A percentile compares a stretch with the other conserved stretches of the same genome.
Conservation (phyloP, 2,329 filamentous ascomycete genomes). For the Stagonosporopsis rhizophila region DNA sequence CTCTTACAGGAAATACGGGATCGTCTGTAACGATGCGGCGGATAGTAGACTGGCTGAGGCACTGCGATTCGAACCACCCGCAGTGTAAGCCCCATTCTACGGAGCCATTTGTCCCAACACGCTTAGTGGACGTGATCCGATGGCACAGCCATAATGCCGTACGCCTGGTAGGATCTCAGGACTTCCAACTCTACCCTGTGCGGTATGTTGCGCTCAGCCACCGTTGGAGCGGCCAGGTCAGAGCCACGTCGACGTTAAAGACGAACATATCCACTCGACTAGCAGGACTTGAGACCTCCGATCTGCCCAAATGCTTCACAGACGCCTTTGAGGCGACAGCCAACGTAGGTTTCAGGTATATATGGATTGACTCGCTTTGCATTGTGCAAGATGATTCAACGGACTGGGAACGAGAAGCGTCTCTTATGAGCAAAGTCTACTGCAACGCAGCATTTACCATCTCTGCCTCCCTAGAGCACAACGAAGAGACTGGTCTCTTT, state of each 20-base stretch:
- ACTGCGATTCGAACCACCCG: not conserved
- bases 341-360: not conserved
- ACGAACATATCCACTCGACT: not conserved
- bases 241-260: not conserved
- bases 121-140: not conserved
- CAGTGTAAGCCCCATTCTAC: not conserved
- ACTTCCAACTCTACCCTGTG: not conserved
- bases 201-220: not conserved
- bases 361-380: not conserved
- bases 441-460: not conserved
- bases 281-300: not conserved
- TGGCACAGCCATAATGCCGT: not conserved
- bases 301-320: not conserved
- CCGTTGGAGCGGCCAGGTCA: not conserved
- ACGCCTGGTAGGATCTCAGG: not conserved
- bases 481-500: not conserved
- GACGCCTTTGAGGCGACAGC: not conserved
- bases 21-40: not conserved
- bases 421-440: not conserved
- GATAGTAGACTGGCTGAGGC: not conserved
- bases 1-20: not conserved
- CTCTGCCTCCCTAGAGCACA: not conserved
- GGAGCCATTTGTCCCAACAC: not conserved
- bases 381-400: not conserved
- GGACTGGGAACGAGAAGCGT: not conserved